These are phyloP conservation scores for Setaria viridis DNA, from an alignment of 202 grass and related monocot species.

Conservation along the genomic window DNA sequence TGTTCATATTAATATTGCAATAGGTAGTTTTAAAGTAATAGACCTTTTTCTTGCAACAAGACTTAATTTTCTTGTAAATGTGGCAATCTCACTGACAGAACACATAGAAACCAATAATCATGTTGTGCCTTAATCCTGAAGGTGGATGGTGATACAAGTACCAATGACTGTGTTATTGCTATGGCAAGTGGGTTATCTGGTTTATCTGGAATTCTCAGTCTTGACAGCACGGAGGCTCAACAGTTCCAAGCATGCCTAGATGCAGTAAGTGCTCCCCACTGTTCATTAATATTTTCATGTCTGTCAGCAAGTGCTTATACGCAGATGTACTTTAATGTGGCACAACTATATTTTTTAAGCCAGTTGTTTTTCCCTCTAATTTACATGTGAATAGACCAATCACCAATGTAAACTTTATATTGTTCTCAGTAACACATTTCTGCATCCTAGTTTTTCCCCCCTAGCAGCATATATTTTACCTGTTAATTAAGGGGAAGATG, in stretches of 20 bases:
- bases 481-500: constrained; percentile 28
- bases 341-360: neutral
- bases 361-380: neutral
- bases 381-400: neutral
- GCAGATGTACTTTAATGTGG: constrained; percentile 23
- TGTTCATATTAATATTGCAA: constrained; percentile 1
- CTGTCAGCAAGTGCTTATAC: neutral
- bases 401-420: neutral
- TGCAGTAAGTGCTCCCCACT: constrained; percentile 64
- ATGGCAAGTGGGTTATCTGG: constrained; percentile 94
- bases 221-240: constrained; percentile 76
- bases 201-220: constrained; percentile 61
- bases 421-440: neutral
- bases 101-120: constrained; percentile 8
- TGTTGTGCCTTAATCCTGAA: constrained; percentile 54
- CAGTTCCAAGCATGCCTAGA: constrained; percentile 91
- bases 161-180: constrained; percentile 97
- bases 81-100: neutral
- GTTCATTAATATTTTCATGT: constrained; percentile 19
- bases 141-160: constrained; percentile 99
- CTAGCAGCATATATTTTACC: neutral
- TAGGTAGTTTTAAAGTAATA: neutral
- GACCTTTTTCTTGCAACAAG: neutral
- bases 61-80: constrained; percentile 24
- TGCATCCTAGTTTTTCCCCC: neutral